Evolutionary conservation across 352 stramenopile species (phyloP).

Genomic region (Albugo laibachii): DNA sequence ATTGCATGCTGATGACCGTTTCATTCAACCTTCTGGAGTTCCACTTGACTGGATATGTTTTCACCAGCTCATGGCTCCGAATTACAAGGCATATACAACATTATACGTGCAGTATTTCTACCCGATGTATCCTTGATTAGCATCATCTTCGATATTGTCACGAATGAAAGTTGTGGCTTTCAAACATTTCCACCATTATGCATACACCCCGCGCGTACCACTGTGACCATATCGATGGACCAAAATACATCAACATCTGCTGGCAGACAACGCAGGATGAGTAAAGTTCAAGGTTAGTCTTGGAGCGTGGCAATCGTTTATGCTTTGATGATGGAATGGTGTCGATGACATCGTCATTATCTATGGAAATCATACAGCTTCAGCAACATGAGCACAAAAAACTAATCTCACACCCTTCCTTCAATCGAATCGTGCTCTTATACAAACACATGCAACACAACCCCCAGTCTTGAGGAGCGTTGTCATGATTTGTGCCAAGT

Average conservation of each 20-base stretch:
- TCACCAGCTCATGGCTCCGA: slow-evolving; percentile 1
- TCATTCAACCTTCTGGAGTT: slow-evolving; percentile 21
- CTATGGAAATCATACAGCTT: slow-evolving; percentile 15
- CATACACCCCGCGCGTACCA: slow-evolving; percentile 11
- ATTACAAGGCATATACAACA: slow-evolving; percentile 6
- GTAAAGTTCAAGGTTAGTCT: slow-evolving; percentile 15
- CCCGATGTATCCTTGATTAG: slow-evolving; percentile 12
- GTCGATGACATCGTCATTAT: slow-evolving; percentile 16
- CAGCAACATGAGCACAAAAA: slow-evolving; percentile 6
- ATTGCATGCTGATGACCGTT: slow-evolving; percentile 18
- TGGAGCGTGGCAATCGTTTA: slow-evolving; percentile 18
- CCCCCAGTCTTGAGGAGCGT: slow-evolving; percentile 17
- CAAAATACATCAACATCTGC: slow-evolving; percentile 15
- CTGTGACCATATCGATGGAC: slow-evolving; percentile 13
- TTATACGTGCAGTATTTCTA: slow-evolving; percentile 16
- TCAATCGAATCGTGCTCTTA: not conserved
- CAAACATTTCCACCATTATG: slow-evolving; percentile 24
- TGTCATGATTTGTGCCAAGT: slow-evolving; percentile 23
- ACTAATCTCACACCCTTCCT: not conserved
- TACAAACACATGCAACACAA: slow-evolving; percentile 11
- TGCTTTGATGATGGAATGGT: slow-evolving; percentile 16
- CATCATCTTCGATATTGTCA: slow-evolving; percentile 9
- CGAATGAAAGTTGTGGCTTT: slow-evolving; percentile 15
- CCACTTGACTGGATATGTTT: slow-evolving; percentile 29
- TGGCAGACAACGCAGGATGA: slow-evolving; percentile 18